phyloP scores from a whole-genome alignment of 1,284 basidiomycete genomes.

The Coniferiporia weirii region DNA sequence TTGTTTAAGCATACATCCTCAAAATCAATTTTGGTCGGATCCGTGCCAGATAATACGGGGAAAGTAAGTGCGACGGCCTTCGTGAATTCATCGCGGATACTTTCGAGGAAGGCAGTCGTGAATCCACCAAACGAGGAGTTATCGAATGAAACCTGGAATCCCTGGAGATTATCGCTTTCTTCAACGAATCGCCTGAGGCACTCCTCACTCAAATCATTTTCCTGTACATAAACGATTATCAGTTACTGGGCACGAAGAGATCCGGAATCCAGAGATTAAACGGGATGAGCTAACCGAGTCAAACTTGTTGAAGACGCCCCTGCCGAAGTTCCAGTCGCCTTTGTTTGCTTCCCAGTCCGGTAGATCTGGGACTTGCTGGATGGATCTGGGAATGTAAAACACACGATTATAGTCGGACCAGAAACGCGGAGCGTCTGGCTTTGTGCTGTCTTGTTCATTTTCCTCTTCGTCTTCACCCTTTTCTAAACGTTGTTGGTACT shows the following conservation, averaged over 20 bases:
- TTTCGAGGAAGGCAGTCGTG: conserved; percentile 47
- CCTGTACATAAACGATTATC: conserved; percentile 31
- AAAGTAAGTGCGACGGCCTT: conserved; percentile 54
- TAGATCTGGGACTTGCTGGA: conserved; percentile 57
- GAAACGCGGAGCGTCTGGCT: conserved; percentile 43
- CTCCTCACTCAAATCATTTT: conserved; percentile 56
- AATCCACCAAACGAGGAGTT: conserved; percentile 61
- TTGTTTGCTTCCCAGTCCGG: conserved; percentile 47
- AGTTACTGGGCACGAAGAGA: neutral
- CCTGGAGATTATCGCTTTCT: conserved; percentile 72
- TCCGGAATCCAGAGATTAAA: too few relatives aligned
- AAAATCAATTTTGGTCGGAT: conserved; percentile 30
- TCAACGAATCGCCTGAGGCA: conserved; percentile 62
- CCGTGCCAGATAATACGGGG: conserved; percentile 46
- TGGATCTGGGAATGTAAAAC: conserved; percentile 56
- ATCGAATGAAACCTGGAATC: conserved; percentile 63
- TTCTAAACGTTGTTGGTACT: conserved; percentile 50
- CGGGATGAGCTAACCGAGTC: conserved; percentile 41
- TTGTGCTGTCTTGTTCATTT: conserved; percentile 20
- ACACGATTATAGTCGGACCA: conserved; percentile 79
- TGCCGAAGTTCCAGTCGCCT: conserved; percentile 52
- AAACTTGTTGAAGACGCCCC: conserved; percentile 46
- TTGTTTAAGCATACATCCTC: conserved; percentile 36
- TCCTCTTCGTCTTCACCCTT: conserved; percentile 27
- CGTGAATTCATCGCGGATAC: conserved; percentile 58